These are phyloP conservation scores for Salmacisia buchloeana DNA, from an alignment of 1,284 basidiomycete genomes.

Conservation along the genomic window DNA sequence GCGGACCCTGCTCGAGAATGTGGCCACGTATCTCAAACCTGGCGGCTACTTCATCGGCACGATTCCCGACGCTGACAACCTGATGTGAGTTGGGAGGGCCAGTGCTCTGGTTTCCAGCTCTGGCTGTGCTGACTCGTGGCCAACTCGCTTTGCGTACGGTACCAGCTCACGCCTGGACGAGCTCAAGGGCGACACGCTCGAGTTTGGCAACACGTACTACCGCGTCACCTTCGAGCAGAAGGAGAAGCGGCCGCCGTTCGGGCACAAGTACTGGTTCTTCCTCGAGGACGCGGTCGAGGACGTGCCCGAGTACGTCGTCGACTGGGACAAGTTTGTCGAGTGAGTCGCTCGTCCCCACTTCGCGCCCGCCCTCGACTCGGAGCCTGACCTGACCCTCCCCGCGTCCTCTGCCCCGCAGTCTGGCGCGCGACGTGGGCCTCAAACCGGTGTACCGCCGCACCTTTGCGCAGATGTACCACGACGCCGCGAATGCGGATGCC, in stretches of 20 bases:
- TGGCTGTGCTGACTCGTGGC: background rate
- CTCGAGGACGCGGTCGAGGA: slow-evolving; percentile 83
- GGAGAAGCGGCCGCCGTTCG: slow-evolving; percentile 59
- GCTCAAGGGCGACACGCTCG: too few species aligned
- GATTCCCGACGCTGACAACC: slow-evolving; percentile 68
- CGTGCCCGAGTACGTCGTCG: slow-evolving; percentile 91
- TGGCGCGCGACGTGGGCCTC: slow-evolving; percentile 78
- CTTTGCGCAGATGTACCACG: slow-evolving; percentile 56
- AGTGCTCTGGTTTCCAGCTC: background rate
- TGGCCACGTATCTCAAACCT: slow-evolving; percentile 67
- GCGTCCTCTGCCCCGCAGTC: slow-evolving; percentile 54
- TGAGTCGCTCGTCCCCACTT: slow-evolving; percentile 53
- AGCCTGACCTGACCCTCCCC: background rate
- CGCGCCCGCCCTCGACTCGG: background rate
- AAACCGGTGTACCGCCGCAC: slow-evolving; percentile 71
- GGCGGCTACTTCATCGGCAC: slow-evolving; percentile 92
- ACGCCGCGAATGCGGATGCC: slow-evolving; percentile 19
- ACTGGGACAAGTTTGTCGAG: slow-evolving; percentile 86
- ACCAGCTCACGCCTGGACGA: slow-evolving; percentile 36
- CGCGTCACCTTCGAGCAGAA: slow-evolving; percentile 68
- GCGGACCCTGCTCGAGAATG: slow-evolving; percentile 87
- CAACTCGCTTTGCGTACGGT: background rate
- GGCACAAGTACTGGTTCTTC: slow-evolving; percentile 89
- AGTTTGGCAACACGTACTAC: slow-evolving; percentile 88
- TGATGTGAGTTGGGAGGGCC: slow-evolving; percentile 59